These are phyloP conservation scores for Amauroascus niger DNA, from an alignment of 2,329 filamentous ascomycete species.

Conservation along the genomic window DNA sequence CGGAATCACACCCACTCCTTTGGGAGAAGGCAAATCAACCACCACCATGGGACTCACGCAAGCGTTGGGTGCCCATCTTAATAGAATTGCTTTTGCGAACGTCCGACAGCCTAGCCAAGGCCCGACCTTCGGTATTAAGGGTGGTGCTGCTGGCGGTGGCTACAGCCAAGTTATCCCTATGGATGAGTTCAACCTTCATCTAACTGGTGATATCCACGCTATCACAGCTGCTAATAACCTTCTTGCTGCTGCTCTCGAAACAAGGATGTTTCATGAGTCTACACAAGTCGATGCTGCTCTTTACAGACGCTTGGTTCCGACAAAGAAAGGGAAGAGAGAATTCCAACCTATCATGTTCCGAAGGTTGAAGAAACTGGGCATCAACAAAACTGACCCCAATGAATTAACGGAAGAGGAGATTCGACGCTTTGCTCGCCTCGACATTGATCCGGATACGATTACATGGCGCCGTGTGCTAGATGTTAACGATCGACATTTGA, in stretches of 20 bases:
- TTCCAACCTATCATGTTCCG: conserved; percentile 90
- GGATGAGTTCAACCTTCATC: conserved; percentile 98
- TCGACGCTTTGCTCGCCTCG: conserved; percentile 74
- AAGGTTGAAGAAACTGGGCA: conserved; percentile 87
- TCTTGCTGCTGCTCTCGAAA: conserved; percentile 90
- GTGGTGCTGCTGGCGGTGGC: conserved; percentile 88
- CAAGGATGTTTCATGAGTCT: conserved; percentile 94
- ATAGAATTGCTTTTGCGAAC: conserved; percentile 85
- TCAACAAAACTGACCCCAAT: conserved; percentile 86
- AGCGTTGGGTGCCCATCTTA: conserved; percentile 79
- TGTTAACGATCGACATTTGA: conserved; percentile 90
- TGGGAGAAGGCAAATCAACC: conserved; percentile 96
- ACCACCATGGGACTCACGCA: conserved; percentile 94
- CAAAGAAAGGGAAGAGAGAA: conserved; percentile 77
- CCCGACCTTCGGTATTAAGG: conserved; percentile 98
- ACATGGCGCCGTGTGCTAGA: conserved; percentile 95
- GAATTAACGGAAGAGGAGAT: conserved; percentile 88
- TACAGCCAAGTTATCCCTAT: conserved; percentile 99
- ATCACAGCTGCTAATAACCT: conserved; percentile 96
- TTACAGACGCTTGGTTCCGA: conserved; percentile 77
- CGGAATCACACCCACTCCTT: conserved; percentile 90
- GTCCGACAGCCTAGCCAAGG: conserved; percentile 95
- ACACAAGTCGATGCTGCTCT: conserved; percentile 85
- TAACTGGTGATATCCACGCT: conserved; percentile 96
- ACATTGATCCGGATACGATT: conserved; percentile 94